Conservation (phyloP, 441 rosid genomes). For the Bocquillonia castaneifolia region DNA sequence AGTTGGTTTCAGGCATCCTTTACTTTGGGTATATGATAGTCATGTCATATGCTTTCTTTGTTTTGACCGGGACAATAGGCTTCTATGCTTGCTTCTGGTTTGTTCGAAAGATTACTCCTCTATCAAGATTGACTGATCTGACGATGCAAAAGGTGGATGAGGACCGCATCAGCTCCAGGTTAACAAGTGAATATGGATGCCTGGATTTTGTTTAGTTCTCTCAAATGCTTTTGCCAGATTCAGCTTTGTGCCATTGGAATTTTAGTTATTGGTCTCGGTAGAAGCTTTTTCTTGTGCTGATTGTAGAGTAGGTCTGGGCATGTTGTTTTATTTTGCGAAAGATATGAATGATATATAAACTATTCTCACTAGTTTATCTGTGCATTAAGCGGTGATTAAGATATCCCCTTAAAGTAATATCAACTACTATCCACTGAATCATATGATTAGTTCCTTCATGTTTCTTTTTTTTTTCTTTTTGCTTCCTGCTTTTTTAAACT, state of each 20-base stretch:
- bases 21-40: constrained; percentile 88
- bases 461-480: neutral
- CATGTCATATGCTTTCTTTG: constrained; percentile 80
- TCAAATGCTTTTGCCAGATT: constrained; percentile 12
- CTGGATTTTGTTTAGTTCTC: constrained; percentile 3
- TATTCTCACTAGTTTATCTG: constrained; percentile 15
- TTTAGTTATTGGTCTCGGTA: constrained; percentile 10
- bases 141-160: constrained; percentile 15
- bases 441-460: constrained; percentile 5
- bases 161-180: neutral
- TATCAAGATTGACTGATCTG: constrained; percentile 72
- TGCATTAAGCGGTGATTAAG: constrained; percentile 18
- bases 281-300: constrained; percentile 14
- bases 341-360: constrained; percentile 10
- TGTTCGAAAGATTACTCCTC: constrained; percentile 89
- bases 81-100: constrained; percentile 97
- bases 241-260: constrained; percentile 9
- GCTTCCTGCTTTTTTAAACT: too few species aligned
- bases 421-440: neutral
- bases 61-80: constrained; percentile 83
- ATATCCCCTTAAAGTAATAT: neutral
- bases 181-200: constrained; percentile 5
- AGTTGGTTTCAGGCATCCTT: constrained; percentile 77
- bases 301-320: constrained; percentile 21
- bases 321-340: constrained; percentile 19